Evolutionary conservation across 163 green algal species (phyloP), one percentile per base, ranked within the genome.

Genomic region (Prototheca stagnorum): DNA sequence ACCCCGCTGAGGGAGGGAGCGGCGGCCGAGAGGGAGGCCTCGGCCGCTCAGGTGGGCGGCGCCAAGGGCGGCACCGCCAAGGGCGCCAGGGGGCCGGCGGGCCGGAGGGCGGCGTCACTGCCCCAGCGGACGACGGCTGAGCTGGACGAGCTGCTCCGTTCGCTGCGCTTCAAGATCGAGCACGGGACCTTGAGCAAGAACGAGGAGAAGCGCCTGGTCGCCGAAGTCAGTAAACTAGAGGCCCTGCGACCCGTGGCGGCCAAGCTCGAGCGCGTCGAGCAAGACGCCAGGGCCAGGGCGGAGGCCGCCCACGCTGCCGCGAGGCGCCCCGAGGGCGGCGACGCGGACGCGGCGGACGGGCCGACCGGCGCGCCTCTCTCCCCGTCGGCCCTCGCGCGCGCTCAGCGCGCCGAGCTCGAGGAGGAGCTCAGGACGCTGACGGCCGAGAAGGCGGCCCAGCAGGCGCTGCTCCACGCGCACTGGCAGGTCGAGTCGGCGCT

Each of bases 171-270:
- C 44, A 44, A 35, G 48, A 53, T 73, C 22, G 21, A 56, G 15
- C 64, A 73, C 39, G 64, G 70, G 52, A 52, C 29, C 35, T 61
- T 66, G 15, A 24, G 44, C 5, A 47, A 70, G 34, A 35, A 24
- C 5, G 59, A 73, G 42, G 64, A 73, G 49, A 69, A 65, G 59
- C 44, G 51, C 35, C 37, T 68, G 29, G 21, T 68, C 26, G 40
- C 24, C 16, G 22, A 39, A 33, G 54, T 73, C 27, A 73, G 56
- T 44, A 59, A 56, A 34, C 49, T 73, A 27, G 36, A 61, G 20
- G 25, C 39, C 24, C 54, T 61, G 45, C 49, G 64, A 26, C 33
- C 20, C 3, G 39, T 25, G 21, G 55, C 61, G 35, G 44, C 39
- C 5, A 41, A 65, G 47, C 65, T 59, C 21, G n/a, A n/a, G n/a